Base-by-base conservation (phyloP, 805 yeast species). In the Lachancea sp. region DNA sequence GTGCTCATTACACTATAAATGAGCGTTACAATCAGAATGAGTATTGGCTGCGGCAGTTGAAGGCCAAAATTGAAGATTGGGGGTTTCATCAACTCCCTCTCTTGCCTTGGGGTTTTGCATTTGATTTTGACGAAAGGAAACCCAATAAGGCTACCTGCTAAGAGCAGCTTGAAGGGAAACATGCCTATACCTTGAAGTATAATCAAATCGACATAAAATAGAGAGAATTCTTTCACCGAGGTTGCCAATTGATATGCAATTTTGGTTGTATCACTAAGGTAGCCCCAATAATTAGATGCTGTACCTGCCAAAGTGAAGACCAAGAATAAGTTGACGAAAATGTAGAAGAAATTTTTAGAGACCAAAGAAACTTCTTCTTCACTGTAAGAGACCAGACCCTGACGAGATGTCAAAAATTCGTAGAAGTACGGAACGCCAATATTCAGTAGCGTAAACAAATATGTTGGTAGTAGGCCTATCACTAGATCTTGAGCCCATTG, bases 221-320 rank as follows among this genome's bases (percentile, higher is more conserved):
- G 65, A 0, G 96, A 82, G 46, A 89, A 72, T 33, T 82, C 84
- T 50, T 80, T 73, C 44, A 90, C 70, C 0, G 95, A 83, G 25
- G 79, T 76, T 0, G 97, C 97, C 45, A 90, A 67, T 51, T 84
- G 88, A 48, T 78, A 77, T 0, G 97, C 97, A 42, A 90, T 74
- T 58, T 84, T 79, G 1, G 95, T 83, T 1, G 97, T 87, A 55
- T 92, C 97, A 57, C 86, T 83, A 38, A 89, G 68, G 46, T 78
- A 77, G 31, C 83, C 80, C 85, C 86, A 79, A 48, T 78, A 77
- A 50, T 78, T 78, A 5, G 92, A 79, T 1, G 92, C 90, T 1
- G 96, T 86, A 47, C 96, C 96, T 6, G 94, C 95, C 54, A 89
- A 74, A 1, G 97, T 90, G 67, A 92, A 92, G 20, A 90, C 95